Conservation (phyloP, 2,329 filamentous ascomycete genomes). For the Catunica adiposa region DNA sequence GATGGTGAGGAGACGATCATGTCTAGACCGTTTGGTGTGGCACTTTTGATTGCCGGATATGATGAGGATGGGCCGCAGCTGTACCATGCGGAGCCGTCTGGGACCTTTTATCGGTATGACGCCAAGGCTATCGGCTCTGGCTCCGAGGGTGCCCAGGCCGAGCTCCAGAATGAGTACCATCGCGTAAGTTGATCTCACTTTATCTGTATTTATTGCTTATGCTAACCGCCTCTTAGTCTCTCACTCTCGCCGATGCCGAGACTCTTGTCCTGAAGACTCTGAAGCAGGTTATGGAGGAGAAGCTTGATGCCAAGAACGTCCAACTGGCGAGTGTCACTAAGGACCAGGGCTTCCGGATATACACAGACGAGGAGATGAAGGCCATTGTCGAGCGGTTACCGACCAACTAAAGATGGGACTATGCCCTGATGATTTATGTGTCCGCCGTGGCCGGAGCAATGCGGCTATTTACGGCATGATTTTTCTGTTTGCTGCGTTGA, state of each 20-base stretch:
- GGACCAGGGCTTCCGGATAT: conserved; percentile 97
- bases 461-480: neutral
- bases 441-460: no score
- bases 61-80: conserved; percentile 94
- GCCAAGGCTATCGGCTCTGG: conserved; percentile 97
- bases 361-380: conserved; percentile 94
- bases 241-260: conserved; percentile 85
- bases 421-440: neutral
- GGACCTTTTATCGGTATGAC: conserved; percentile 97
- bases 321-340: conserved; percentile 95
- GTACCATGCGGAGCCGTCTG: conserved; percentile 95
- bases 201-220: neutral
- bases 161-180: conserved; percentile 97
- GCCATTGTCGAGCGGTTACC: conserved; percentile 72
- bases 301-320: conserved; percentile 96
- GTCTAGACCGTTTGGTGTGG: conserved; percentile 92
- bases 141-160: conserved; percentile 91
- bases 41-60: conserved; percentile 86
- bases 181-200: conserved; percentile 35
- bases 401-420: conserved; percentile 33
- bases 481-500: conserved; percentile 5
- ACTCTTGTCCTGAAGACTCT: conserved; percentile 90
- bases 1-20: conserved; percentile 98
- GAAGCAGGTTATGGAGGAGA: conserved; percentile 99
- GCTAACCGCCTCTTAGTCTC: conserved; percentile 38